Base-by-base conservation (phyloP, 2,329 filamentous ascomycete species). In the Aspergillus quadricinctus region DNA sequence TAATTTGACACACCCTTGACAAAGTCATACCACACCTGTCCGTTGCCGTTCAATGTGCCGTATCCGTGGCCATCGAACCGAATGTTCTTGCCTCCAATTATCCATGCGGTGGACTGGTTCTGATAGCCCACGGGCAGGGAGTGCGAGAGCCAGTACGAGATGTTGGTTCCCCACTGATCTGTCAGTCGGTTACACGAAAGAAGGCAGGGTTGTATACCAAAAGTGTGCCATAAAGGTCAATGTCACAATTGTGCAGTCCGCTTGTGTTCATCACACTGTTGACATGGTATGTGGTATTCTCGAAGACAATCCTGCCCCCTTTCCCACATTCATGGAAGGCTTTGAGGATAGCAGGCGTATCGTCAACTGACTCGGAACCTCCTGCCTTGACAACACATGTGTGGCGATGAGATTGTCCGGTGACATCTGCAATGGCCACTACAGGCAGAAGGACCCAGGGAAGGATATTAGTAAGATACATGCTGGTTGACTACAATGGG, bases 251-350 rank as follows among this genome's bases (percentile, higher is more conserved):
- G 37, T 69, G 63, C 23, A 83, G 70, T 55, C 73, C 69, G 1
- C 75, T 76, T 10, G 75, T 79, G 57, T 80, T 78, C 79, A 83
- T 78, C 3, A 80, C 74, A 43, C 75, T 74, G 35, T 75, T 75
- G 59, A 82, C 73, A 61, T 81, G 70, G 69, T 80, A 82, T 1
- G 75, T 75, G 1, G 72, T 75, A 52, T 79, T 78, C 28, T 73
- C 69, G 64, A 84, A 80, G 41, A 82, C 72, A 56, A 84, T 74
- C 50, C 71, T 78, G 43, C 80, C 80, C 52, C 81, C 75, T 46
- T 73, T 71, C 2, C 80, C 72, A 61, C 81, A 83, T 28, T 76
- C 65, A 27, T 72, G 64, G 66, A 83, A 82, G 0, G 81, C 81
- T 3, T 75, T 59, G 0, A 81, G 60, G 49, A 83, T 82, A 41